Evolutionary conservation across 371 early-diverging fungal species (phyloP).

Genomic region (Syncephalastrum sp.): DNA sequence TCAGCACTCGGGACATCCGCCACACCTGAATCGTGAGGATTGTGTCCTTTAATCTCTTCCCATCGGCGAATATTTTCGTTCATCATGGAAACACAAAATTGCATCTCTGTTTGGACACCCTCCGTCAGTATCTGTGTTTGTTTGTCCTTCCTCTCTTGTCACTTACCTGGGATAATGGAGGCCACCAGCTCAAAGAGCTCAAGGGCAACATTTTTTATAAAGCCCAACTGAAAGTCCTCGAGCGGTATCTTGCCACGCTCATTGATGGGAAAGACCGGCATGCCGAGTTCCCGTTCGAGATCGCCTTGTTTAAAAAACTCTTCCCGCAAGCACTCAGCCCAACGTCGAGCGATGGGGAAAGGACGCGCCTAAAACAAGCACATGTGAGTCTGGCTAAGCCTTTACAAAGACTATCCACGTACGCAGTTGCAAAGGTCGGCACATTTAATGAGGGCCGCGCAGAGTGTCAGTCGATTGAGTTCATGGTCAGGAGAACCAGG

Average conservation of each 20-base stretch:
- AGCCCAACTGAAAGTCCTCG: constrained; percentile 63
- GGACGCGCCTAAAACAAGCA: constrained; percentile 39
- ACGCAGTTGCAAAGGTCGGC: constrained; percentile 77
- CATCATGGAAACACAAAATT: constrained; percentile 2
- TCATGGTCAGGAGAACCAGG: constrained; percentile 20
- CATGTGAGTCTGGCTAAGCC: neutral
- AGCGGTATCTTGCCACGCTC: constrained; percentile 50
- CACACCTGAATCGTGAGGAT: no score
- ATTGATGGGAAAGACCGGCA: constrained; percentile 51
- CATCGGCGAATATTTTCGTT: constrained; percentile 3
- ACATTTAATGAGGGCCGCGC: constrained; percentile 75
- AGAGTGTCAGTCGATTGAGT: constrained; percentile 53
- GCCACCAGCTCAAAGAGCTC: constrained; percentile 48
- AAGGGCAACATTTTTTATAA: constrained; percentile 64
- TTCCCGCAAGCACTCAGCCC: constrained; percentile 55
- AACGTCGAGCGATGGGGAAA: constrained; percentile 50
- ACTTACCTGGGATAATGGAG: no score
- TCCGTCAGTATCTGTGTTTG: no score
- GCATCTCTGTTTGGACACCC: neutral
- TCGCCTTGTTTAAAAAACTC: constrained; percentile 63
- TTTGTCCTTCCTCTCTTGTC: no score
- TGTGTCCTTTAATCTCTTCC: neutral
- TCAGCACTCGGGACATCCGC: no score
- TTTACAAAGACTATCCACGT: constrained; percentile 17
- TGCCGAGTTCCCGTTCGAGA: constrained; percentile 54